phyloP scores from a whole-genome alignment of 352 stramenopile species.

The Pythium guiyangense region DNA sequence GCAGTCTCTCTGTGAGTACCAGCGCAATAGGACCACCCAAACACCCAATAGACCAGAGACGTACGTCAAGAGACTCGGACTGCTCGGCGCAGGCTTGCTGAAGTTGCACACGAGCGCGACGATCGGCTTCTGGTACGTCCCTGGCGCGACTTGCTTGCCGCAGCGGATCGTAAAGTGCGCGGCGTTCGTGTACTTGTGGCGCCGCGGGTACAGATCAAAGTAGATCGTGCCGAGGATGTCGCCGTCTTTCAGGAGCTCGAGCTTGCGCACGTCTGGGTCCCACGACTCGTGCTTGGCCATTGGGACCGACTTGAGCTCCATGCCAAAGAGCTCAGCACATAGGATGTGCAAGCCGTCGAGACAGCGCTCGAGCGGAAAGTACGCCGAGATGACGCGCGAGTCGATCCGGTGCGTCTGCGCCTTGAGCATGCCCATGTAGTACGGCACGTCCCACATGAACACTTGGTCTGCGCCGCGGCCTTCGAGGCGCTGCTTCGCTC shows the following conservation, averaged over 20 bases:
- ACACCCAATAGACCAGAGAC: not conserved
- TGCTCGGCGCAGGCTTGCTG: conserved; percentile 65
- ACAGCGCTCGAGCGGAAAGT: conserved; percentile 91
- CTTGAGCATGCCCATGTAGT: conserved; percentile 90
- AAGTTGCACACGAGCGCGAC: conserved; percentile 93
- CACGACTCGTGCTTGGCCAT: conserved; percentile 87
- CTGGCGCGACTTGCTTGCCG: conserved; percentile 56
- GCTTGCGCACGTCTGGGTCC: conserved; percentile 87
- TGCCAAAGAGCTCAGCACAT: conserved; percentile 89
- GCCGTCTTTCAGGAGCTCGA: conserved; percentile 73
- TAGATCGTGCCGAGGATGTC: conserved; percentile 90
- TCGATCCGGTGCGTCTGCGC: conserved; percentile 68
- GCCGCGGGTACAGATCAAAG: conserved; percentile 92
- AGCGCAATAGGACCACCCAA: no score
- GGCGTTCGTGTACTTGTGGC: conserved; percentile 82
- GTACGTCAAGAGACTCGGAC: conserved; percentile 68
- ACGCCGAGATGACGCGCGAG: conserved; percentile 74
- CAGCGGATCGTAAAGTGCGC: conserved; percentile 97
- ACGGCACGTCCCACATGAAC: conserved; percentile 93
- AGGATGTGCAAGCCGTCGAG: conserved; percentile 88
- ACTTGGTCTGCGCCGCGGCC: conserved; percentile 38
- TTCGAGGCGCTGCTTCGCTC: conserved; percentile 67
- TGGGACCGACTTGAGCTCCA: conserved; percentile 76
- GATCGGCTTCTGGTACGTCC: conserved; percentile 91
- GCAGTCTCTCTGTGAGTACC: no score